These are phyloP conservation scores for Millerozyma acaciae DNA, from an alignment of 805 yeast genomes.

Conservation along the genomic window DNA sequence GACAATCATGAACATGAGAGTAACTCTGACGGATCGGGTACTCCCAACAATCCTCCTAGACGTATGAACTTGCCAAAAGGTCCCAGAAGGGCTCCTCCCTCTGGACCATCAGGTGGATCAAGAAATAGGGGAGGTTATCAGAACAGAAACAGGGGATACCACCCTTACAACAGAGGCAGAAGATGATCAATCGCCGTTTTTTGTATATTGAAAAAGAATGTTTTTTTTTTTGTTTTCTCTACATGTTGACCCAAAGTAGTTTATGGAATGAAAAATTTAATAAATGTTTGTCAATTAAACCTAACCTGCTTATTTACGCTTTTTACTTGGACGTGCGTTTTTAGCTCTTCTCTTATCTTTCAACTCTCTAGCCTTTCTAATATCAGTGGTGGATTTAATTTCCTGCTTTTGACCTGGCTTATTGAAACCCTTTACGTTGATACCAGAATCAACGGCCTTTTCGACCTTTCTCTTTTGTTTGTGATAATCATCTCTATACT, in stretches of 20 bases:
- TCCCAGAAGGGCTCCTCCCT: constrained; percentile 43
- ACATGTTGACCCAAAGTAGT: no score
- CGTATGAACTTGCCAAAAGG: constrained; percentile 48
- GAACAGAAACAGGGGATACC: constrained; percentile 35
- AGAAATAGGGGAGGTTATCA: constrained; percentile 31
- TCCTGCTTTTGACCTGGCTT: constrained; percentile 50
- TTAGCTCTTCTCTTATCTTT: constrained; percentile 76
- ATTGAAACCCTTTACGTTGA: constrained; percentile 63
- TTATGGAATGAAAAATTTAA: background rate
- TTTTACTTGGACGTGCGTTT: constrained; percentile 70
- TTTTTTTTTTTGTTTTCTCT: background rate
- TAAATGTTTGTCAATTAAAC: constrained; percentile 1
- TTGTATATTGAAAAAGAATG: background rate
- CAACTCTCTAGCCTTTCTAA: constrained; percentile 67
- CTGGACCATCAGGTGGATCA: constrained; percentile 30
- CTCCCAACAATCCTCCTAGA: constrained; percentile 21
- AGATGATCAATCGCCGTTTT: constrained; percentile 7
- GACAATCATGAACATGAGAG: constrained; percentile 9
- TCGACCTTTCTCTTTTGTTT: constrained; percentile 78
- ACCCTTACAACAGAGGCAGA: constrained; percentile 44
- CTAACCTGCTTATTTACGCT: constrained; percentile 14
- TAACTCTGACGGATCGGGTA: constrained; percentile 11
- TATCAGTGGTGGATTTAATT: constrained; percentile 64
- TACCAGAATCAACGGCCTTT: constrained; percentile 74
- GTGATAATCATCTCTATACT: constrained; percentile 79